phyloP scores from a whole-genome alignment of 2,329 filamentous ascomycete species.

The Microsporum audouinii region DNA sequence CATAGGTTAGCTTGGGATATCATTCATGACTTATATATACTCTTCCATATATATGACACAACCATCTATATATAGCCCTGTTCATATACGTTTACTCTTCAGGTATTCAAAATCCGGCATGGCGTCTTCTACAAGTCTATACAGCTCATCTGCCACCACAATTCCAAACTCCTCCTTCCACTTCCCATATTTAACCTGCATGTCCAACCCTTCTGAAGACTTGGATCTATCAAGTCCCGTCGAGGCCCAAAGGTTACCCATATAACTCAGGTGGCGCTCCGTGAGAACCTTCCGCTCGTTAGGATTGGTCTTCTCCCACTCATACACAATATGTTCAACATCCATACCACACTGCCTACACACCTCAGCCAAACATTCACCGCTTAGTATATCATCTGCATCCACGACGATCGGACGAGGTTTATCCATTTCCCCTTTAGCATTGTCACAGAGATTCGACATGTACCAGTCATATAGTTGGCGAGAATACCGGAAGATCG shows the following conservation, averaged over 20 bases:
- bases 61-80: not conserved
- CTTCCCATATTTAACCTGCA: slow-evolving; percentile 18
- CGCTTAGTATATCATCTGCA: slow-evolving; percentile 29
- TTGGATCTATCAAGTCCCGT: slow-evolving; percentile 17
- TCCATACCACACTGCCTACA: slow-evolving; percentile 25
- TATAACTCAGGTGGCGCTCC: slow-evolving; percentile 8
- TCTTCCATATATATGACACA: not conserved
- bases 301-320: slow-evolving; percentile 19
- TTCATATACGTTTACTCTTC: slow-evolving; percentile 12
- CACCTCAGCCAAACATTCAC: slow-evolving; percentile 19
- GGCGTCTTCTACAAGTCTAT: slow-evolving; percentile 20
- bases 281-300: too few relatives aligned
- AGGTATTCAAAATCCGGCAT: slow-evolving; percentile 34
- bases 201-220: slow-evolving; percentile 23
- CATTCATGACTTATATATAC: not conserved
- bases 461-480: slow-evolving; percentile 27
- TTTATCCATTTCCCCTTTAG: not conserved
- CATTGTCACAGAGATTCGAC: slow-evolving; percentile 12
- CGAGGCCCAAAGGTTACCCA: not conserved
- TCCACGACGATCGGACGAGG: slow-evolving; percentile 24
- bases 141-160: slow-evolving; percentile 16
- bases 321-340: slow-evolving; percentile 19
- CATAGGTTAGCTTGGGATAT: not conserved
- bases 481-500: slow-evolving; percentile 24
- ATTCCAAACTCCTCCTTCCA: slow-evolving; percentile 30